Conservation (phyloP, 257 asterid species). For the Penstemon newberryi region DNA sequence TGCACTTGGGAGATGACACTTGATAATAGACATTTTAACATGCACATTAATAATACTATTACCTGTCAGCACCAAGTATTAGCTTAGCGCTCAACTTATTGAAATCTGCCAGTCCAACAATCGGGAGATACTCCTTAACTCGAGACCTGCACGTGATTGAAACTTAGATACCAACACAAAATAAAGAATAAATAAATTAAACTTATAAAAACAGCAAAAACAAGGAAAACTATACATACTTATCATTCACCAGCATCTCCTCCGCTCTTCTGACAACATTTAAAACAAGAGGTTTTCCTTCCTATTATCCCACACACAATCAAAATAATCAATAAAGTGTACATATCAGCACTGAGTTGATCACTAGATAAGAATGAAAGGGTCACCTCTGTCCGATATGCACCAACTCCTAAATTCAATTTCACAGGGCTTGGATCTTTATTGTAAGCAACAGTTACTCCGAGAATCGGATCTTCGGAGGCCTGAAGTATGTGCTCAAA, state of each 20-base stretch:
- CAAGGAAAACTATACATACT: conserved; percentile 40
- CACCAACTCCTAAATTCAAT: conserved; percentile 96
- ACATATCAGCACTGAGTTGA: not conserved
- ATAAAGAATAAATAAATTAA: not conserved
- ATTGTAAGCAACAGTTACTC: conserved; percentile 91
- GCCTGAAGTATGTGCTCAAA: conserved; percentile 60
- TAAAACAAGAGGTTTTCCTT: conserved; percentile 95
- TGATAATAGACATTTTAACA: conserved; percentile 6
- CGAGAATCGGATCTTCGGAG: conserved; percentile 98
- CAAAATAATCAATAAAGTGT: not conserved
- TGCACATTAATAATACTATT: conserved; percentile 5
- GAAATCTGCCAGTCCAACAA: conserved; percentile 84
- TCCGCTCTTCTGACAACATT: conserved; percentile 93
- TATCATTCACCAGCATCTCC: conserved; percentile 70
- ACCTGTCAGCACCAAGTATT: conserved; percentile 95
- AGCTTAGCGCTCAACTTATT: conserved; percentile 91
- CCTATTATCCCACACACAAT: conserved; percentile 45
- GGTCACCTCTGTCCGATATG: conserved; percentile 94
- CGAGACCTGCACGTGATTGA: conserved; percentile 58
- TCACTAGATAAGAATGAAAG: conserved; percentile 18
- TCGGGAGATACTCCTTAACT: conserved; percentile 90
- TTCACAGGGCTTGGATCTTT: conserved; percentile 85
- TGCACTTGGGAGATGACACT: not conserved
- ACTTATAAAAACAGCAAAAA: conserved; percentile 6
- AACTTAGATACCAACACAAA: conserved; percentile 21